Conservation (phyloP, 164 flowering plant species). For the Platanus orientalis region DNA sequence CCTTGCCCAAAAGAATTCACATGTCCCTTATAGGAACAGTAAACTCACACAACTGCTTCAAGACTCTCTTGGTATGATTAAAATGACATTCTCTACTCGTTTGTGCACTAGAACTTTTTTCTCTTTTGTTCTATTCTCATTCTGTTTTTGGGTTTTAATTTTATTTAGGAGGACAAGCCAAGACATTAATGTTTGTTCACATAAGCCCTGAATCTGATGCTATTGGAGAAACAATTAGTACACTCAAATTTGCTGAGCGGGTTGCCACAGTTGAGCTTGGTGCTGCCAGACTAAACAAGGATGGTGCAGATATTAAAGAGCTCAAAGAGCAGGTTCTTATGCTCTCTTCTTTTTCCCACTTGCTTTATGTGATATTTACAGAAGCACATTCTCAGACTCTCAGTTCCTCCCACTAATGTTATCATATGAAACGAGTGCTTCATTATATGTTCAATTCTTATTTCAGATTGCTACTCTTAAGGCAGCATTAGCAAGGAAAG, state of each 20-base stretch:
- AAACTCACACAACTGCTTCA: slow-evolving; percentile 80
- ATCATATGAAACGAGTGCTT: not conserved
- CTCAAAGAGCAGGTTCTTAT: slow-evolving; percentile 63
- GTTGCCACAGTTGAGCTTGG: slow-evolving; percentile 81
- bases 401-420: not conserved
- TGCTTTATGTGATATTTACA: not conserved
- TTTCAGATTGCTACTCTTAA: slow-evolving; percentile 66
- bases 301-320: slow-evolving; percentile 57
- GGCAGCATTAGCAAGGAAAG: slow-evolving; percentile 76
- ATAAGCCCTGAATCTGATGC: slow-evolving; percentile 81
- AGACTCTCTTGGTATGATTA: slow-evolving; percentile 73
- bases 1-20: slow-evolving; percentile 81
- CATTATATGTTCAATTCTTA: not conserved
- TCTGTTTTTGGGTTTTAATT: slow-evolving; percentile 1
- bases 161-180: slow-evolving; percentile 89
- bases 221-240: slow-evolving; percentile 68
- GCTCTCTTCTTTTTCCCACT: not conserved
- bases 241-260: slow-evolving; percentile 79
- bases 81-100: not conserved
- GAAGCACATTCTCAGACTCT: too few species aligned
- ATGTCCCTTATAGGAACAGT: slow-evolving; percentile 85
- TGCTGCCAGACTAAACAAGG: slow-evolving; percentile 66
- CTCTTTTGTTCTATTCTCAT: not conserved
- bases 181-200: slow-evolving; percentile 96
- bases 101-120: not conserved